Percentiles rank a stretch among this genome's conserved stretches.
phyloP scores from a whole-genome alignment of 2,329 filamentous ascomycete genomes.

The Penicillium frequentans region DNA sequence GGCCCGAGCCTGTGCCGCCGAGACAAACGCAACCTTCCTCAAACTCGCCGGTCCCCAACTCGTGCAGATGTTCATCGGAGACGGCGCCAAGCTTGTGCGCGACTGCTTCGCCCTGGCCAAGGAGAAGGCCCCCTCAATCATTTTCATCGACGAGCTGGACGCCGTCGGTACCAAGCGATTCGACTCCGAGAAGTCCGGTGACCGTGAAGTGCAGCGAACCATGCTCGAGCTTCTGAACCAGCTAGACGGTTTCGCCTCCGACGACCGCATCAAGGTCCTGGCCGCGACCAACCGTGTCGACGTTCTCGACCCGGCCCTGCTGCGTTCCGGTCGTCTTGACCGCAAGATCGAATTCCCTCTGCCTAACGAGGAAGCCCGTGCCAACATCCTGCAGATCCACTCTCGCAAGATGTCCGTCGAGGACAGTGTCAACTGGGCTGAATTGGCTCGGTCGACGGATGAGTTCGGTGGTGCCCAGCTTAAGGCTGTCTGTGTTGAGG shows the following conservation, averaged over 20 bases:
- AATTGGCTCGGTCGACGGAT: conserved; percentile 93
- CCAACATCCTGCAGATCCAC: conserved; percentile 96
- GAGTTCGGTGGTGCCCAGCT: conserved; percentile 97
- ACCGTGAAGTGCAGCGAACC: conserved; percentile 95
- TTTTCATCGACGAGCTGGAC: conserved; percentile 98
- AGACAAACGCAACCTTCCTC: conserved; percentile 97
- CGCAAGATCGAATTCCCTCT: conserved; percentile 98
- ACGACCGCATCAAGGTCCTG: conserved; percentile 94
- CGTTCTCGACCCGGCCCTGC: conserved; percentile 85
- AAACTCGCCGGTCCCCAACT: conserved; percentile 97
- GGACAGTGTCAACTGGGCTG: conserved; percentile 89
- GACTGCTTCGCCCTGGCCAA: conserved; percentile 98
- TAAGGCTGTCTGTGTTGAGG: conserved; percentile 98
- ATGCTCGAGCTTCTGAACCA: conserved; percentile 99
- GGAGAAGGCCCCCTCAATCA: conserved; percentile 98
- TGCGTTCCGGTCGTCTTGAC: conserved; percentile 89
- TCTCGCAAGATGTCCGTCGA: conserved; percentile 98
- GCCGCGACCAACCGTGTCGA: conserved; percentile 94
- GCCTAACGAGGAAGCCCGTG: conserved; percentile 94
- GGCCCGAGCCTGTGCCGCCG: conserved; percentile 91
- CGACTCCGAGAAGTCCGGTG: conserved; percentile 96
- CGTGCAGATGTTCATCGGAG: conserved; percentile 99
- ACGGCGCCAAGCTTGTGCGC: conserved; percentile 94
- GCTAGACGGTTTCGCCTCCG: conserved; percentile 94
- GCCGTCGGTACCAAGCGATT: conserved; percentile 99